Conservation (phyloP, 2,329 filamentous ascomycete species). For the Colletotrichum agaves region DNA sequence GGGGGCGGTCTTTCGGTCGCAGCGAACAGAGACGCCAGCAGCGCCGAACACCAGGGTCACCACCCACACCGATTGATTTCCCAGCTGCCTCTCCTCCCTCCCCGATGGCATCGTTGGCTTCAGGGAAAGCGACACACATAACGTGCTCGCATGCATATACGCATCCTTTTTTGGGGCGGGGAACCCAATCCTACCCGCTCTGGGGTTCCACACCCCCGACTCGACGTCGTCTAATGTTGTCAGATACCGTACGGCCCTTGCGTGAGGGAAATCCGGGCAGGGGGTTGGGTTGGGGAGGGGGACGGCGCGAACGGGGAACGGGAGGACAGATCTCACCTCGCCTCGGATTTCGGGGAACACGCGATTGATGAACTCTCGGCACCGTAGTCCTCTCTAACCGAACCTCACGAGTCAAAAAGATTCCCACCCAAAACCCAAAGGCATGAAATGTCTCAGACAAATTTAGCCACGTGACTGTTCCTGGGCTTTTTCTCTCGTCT, state of each 20-base stretch:
- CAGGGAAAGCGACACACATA: background rate
- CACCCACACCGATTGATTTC: too few species aligned
- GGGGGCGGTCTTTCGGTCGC: background rate
- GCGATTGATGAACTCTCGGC: too few species aligned
- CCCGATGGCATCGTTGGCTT: background rate
- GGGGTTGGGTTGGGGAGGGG: too few species aligned
- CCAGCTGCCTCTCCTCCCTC: background rate
- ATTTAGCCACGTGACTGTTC: conserved; percentile 19
- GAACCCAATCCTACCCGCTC: background rate
- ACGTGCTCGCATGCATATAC: too few species aligned
- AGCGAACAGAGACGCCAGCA: background rate
- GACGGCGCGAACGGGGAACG: background rate
- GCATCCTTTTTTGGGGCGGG: too few species aligned
- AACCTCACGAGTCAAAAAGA: background rate
- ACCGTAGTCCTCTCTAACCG: too few species aligned
- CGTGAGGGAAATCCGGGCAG: too few species aligned
- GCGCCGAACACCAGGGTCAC: background rate
- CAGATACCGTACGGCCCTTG: conserved; percentile 5
- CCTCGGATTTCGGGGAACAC: background rate
- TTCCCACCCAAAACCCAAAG: too few species aligned
- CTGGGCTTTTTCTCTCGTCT: background rate
- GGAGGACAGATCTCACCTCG: background rate
- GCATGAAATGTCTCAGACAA: conserved; percentile 9
- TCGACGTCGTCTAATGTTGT: conserved; percentile 2
- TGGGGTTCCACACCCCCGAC: background rate